Percentiles rank a stretch among this genome's conserved stretches.
These are phyloP conservation scores for Clonostachys sp. DNA, from an alignment of 2,329 filamentous ascomycete species.

Conservation along the genomic window DNA sequence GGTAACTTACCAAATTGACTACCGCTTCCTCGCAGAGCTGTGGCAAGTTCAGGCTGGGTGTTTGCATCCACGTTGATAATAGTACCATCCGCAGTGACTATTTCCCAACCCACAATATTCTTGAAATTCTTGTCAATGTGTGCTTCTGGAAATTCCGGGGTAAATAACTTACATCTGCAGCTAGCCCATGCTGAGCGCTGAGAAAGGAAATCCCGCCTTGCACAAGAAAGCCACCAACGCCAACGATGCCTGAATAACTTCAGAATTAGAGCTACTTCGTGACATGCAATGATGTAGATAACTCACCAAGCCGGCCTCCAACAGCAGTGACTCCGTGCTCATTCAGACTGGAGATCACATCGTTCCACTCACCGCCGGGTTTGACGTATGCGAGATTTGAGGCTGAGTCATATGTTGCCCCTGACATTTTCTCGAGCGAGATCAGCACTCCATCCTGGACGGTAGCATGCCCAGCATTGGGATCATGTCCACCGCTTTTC, in stretches of 20 bases:
- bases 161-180: conserved; percentile 16
- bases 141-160: background rate
- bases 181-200: conserved; percentile 16
- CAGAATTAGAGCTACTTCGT: background rate
- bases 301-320: conserved; percentile 17
- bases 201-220: conserved; percentile 21
- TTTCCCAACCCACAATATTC: conserved; percentile 9
- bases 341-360: conserved; percentile 25
- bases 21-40: conserved; percentile 18
- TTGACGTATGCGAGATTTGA: conserved; percentile 27
- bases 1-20: conserved; percentile 15
- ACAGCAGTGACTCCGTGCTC: conserved; percentile 23
- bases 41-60: conserved; percentile 11
- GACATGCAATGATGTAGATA: no score
- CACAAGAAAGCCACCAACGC: conserved; percentile 16
- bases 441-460: conserved; percentile 28
- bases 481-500: conserved; percentile 31
- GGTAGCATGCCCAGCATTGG: conserved; percentile 24
- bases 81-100: conserved; percentile 13
- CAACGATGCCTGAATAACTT: conserved; percentile 12
- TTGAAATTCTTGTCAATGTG: background rate
- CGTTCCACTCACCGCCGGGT: conserved; percentile 31
- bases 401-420: conserved; percentile 22
- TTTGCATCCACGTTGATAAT: conserved; percentile 16
- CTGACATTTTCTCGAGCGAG: conserved; percentile 22